These are phyloP conservation scores for Ceratorhiza oryzae-sativae DNA, from an alignment of 1,284 basidiomycete species.

Conservation along the genomic window DNA sequence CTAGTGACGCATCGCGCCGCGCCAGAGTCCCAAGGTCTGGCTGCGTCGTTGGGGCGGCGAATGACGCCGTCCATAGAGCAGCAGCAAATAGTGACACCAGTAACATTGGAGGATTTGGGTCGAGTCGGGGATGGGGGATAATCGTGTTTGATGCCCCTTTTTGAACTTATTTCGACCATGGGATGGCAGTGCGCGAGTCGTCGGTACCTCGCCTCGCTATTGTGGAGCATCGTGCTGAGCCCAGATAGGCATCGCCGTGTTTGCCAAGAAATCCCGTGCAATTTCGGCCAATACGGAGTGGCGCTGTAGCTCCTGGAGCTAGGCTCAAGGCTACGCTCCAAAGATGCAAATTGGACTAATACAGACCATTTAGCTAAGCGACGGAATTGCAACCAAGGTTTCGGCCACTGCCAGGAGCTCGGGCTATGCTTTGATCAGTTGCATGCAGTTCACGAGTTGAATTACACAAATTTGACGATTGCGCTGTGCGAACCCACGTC, in stretches of 20 bases:
- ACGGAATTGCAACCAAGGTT: too few species aligned
- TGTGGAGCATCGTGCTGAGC: too few species aligned
- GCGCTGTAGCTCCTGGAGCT: not conserved
- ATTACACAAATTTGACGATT: too few species aligned
- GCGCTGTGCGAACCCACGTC: too few species aligned
- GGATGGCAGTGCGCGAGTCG: conserved; percentile 11
- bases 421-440: too few species aligned
- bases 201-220: not conserved
- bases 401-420: too few species aligned
- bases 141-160: not conserved
- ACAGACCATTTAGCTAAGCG: too few species aligned
- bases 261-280: not conserved
- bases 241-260: not conserved
- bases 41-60: conserved; percentile 1
- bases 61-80: not conserved
- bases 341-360: too few species aligned
- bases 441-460: too few species aligned
- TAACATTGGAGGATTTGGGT: too few species aligned
- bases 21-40: conserved; percentile 8
- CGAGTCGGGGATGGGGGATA: not conserved
- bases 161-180: not conserved
- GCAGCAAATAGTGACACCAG: conserved; percentile 5
- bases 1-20: conserved; percentile 12
- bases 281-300: not conserved
- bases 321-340: too few species aligned